phyloP scores from a whole-genome alignment of 2,329 filamentous ascomycete species.

The Cladosporium velox region DNA sequence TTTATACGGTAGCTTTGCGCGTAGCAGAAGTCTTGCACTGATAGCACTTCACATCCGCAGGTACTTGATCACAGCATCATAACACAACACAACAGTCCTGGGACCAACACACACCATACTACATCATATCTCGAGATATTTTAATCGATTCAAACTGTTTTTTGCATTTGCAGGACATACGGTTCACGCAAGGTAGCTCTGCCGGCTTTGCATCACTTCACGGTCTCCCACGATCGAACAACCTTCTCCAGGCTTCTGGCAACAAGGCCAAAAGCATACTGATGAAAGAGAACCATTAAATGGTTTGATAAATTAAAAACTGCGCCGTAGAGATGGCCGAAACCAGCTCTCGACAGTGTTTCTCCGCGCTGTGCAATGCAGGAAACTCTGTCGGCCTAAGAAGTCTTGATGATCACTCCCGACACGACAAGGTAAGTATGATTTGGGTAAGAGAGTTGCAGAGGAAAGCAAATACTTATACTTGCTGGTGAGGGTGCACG shows the following conservation, averaged over 20 bases:
- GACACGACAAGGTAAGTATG: slow-evolving; percentile 18
- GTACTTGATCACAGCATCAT: background rate
- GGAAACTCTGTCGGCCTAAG: slow-evolving; percentile 11
- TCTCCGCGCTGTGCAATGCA: slow-evolving; percentile 27
- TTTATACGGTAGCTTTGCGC: background rate
- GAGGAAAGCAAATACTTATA: background rate
- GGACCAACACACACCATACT: background rate
- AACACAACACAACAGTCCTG: background rate
- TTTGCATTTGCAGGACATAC: background rate
- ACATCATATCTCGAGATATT: background rate
- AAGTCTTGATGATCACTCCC: slow-evolving; percentile 20
- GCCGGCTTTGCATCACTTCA: background rate
- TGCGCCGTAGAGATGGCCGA: slow-evolving; percentile 4
- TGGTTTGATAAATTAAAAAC: slow-evolving; percentile 10
- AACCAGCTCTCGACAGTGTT: slow-evolving; percentile 5
- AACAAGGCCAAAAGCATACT: background rate
- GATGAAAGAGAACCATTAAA: slow-evolving; percentile 7
- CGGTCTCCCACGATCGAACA: background rate
- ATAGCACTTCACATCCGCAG: background rate
- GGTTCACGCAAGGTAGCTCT: background rate
- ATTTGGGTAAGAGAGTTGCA: background rate
- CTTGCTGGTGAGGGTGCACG: background rate
- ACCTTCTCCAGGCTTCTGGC: slow-evolving; percentile 15
- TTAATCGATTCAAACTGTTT: background rate
- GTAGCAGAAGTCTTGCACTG: background rate